These are phyloP conservation scores for Mimosa bimucronata DNA, from an alignment of 306 rosid genomes.

Conservation along the genomic window DNA sequence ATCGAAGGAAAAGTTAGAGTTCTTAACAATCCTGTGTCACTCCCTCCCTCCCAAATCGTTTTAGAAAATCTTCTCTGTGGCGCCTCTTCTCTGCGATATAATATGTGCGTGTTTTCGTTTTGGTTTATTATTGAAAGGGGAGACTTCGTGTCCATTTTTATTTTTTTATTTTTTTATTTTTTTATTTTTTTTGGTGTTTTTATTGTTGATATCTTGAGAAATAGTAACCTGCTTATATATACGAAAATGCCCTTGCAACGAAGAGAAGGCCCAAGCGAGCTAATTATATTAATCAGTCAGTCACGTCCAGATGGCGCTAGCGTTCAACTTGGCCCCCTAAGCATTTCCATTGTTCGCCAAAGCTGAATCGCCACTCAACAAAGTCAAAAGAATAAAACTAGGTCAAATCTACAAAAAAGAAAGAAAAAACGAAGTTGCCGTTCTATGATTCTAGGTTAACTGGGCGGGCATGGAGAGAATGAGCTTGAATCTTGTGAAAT, in stretches of 20 bases:
- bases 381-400: not conserved
- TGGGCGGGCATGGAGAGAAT: not conserved
- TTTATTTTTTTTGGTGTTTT: too few species aligned
- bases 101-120: not conserved
- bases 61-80: conserved; percentile 1
- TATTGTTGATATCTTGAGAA: not conserved
- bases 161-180: too few species aligned
- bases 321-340: not conserved
- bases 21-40: conserved; percentile 34
- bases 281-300: not conserved
- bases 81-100: conserved; percentile 13
- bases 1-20: conserved; percentile 21
- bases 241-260: conserved; percentile 18
- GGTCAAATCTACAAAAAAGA: too few species aligned
- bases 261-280: not conserved
- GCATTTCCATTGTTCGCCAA: too few species aligned
- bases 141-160: not conserved
- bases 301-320: not conserved
- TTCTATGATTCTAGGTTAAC: not conserved
- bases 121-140: conserved; percentile 14
- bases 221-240: not conserved
- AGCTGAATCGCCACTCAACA: not conserved
- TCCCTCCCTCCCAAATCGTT: not conserved
- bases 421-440: not conserved
- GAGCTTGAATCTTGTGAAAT: not conserved